Conservation (phyloP, 2,329 filamentous ascomycete genomes). For the Orbilia quercus region DNA sequence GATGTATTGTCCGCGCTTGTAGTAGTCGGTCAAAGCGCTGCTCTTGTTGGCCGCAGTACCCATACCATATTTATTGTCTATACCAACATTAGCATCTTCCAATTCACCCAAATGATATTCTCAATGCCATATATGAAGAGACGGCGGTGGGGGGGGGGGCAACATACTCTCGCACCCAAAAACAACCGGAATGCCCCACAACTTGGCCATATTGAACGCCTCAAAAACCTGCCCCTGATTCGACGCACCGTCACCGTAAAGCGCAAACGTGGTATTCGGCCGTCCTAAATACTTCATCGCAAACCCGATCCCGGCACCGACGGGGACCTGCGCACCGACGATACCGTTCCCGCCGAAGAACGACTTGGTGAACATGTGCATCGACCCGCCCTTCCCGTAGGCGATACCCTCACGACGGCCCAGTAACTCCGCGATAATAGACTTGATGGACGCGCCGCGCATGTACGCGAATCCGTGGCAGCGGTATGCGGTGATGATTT, state of each 20-base stretch:
- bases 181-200: conserved; percentile 94
- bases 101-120: conserved; percentile 48
- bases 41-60: conserved; percentile 94
- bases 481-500: conserved; percentile 96
- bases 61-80: conserved; percentile 99
- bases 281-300: conserved; percentile 92
- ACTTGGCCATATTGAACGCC: conserved; percentile 99
- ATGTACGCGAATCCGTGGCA: conserved; percentile 99
- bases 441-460: conserved; percentile 89
- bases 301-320: conserved; percentile 95
- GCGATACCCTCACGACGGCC: conserved; percentile 96
- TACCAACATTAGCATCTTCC: conserved; percentile 49
- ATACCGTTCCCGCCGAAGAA: conserved; percentile 99
- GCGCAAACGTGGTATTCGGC: conserved; percentile 85
- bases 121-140: conserved; percentile 2
- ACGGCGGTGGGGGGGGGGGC: neutral
- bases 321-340: conserved; percentile 96
- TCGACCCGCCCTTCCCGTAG: conserved; percentile 98
- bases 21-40: conserved; percentile 97
- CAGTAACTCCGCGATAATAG: conserved; percentile 94
- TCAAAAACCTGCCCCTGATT: conserved; percentile 99
- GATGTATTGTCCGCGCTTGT: conserved; percentile 99
- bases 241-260: conserved; percentile 97
- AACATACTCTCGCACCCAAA: conserved; percentile 96
- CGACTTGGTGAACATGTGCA: conserved; percentile 99